Evolutionary conservation across 2,329 filamentous ascomycete genomes (phyloP), one percentile per base, ranked within the genome.

Genomic region (Knoxdaviesia capensis): DNA sequence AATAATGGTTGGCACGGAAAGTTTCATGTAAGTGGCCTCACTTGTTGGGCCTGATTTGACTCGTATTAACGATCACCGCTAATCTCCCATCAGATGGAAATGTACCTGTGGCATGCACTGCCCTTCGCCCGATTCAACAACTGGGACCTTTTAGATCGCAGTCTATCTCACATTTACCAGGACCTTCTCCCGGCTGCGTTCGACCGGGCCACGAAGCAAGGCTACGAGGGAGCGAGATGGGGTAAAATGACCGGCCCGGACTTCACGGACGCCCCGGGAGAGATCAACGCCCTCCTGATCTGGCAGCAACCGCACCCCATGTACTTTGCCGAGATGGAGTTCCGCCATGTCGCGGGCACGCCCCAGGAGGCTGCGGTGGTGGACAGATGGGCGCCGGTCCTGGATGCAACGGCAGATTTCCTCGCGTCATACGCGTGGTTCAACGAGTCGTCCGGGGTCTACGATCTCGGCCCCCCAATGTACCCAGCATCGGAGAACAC

Each of bases 231-330:
- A 32, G 63, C 63, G 6, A 56, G 62, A 28, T 59, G 48, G 65
- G 66, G 46, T 38, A 69, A 54, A 42, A 55, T 55, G 53, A 54
- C 52, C 1, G 52, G 61, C 50, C 66, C 69, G 0, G 64, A 61
- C 0, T 68, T 70, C 30, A 59, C 66, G 7, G 68, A 63, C 39
- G 67, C 69, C 1, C 71, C 72, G 1, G 72, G 73, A 2, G 66
- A 71, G 47, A 75, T 76, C 51, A 77, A 77, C 51, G 66, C 64
- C 7, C 56, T 77, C 1, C 56, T 77, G 3, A 68, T 75, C 44
- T 77, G 72, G 72, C 72, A 77, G 48, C 72, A 75, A 48, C 71
- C 70, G 6, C 72, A 77, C 50, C 61, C 66, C 0, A 68, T 75
- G 60, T 71, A 70, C 50, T 71, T 75, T 48, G 72, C 71, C 0